These are phyloP conservation scores for Angophora floribunda DNA, from an alignment of 345 rosid genomes.

Conservation along the genomic window DNA sequence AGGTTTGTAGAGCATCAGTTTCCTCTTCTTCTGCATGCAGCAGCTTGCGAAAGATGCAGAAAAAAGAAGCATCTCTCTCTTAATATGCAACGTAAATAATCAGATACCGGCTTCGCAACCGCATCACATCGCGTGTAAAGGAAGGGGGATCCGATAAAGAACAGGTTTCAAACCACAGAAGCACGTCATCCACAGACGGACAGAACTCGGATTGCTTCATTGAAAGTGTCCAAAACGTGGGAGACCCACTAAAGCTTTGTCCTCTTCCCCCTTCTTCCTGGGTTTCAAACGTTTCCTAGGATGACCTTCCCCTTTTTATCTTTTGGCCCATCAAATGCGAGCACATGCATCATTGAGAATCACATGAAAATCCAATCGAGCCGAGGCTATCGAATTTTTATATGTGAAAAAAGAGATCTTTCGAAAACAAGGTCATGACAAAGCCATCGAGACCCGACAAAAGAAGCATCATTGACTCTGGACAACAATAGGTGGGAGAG, in stretches of 20 bases:
- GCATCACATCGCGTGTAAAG: background rate
- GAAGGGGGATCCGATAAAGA: background rate
- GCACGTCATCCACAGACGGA: background rate
- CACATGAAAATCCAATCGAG: background rate
- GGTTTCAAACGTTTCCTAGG: background rate
- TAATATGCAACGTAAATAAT: background rate
- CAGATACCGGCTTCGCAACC: background rate
- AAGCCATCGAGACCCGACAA: background rate
- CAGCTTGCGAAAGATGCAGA: background rate
- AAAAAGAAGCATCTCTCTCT: background rate
- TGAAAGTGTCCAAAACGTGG: background rate
- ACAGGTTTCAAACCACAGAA: background rate
- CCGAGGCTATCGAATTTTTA: background rate
- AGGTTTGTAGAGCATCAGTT: background rate
- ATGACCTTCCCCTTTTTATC: background rate
- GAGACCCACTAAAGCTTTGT: background rate
- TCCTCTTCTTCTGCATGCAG: background rate
- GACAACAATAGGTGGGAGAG: background rate
- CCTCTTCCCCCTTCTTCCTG: background rate
- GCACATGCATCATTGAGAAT: background rate
- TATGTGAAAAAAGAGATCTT: background rate
- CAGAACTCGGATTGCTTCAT: background rate
- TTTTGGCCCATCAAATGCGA: background rate
- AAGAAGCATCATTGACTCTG: background rate
- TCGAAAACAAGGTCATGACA: background rate